Percentiles rank a stretch among this genome's conserved stretches.
Evolutionary conservation across 495 filamentous ascomycete genomes (phyloP).

Genomic region (Lophiostoma macrostomum): DNA sequence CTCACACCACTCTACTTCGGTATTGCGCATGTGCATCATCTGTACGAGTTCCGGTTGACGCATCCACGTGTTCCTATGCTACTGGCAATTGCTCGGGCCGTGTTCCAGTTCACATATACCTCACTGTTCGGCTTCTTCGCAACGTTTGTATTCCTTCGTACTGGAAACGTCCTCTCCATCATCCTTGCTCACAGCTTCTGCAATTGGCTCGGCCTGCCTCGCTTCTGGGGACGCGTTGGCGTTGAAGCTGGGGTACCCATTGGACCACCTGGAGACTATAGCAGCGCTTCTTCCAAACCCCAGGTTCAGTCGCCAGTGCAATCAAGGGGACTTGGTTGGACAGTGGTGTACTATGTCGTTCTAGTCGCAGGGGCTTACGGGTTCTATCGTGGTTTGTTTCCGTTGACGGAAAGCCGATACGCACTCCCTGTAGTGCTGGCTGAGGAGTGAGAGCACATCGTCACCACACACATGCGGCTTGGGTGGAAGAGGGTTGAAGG

Average conservation of each 20-base stretch:
- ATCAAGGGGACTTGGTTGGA: slow-evolving; percentile 57
- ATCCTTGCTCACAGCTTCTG: slow-evolving; percentile 83
- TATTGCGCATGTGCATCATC: slow-evolving; percentile 91
- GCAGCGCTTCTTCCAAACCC: no score
- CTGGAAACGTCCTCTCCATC: slow-evolving; percentile 70
- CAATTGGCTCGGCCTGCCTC: slow-evolving; percentile 87
- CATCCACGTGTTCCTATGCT: slow-evolving; percentile 65
- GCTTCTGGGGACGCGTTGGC: slow-evolving; percentile 75
- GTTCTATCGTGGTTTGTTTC: slow-evolving; percentile 68
- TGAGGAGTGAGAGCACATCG: slow-evolving; percentile 13
- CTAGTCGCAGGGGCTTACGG: slow-evolving; percentile 66
- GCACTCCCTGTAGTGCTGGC: slow-evolving; percentile 41
- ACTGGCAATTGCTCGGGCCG: slow-evolving; percentile 61
- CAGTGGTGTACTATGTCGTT: slow-evolving; percentile 71
- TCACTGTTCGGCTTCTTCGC: slow-evolving; percentile 91
- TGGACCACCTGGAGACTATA: slow-evolving; percentile 29
- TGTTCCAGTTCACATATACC: slow-evolving; percentile 89
- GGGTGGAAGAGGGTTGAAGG: no score
- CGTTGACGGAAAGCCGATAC: slow-evolving; percentile 63
- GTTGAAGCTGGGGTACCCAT: slow-evolving; percentile 49
- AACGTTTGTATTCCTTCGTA: slow-evolving; percentile 84
- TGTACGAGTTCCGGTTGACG: slow-evolving; percentile 86
- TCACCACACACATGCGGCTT: no score
- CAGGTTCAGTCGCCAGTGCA: no score
- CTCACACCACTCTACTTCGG: slow-evolving; percentile 87